phyloP scores from a whole-genome alignment of 2,329 filamentous ascomycete species.

The Plectosphaerella cucumerina region DNA sequence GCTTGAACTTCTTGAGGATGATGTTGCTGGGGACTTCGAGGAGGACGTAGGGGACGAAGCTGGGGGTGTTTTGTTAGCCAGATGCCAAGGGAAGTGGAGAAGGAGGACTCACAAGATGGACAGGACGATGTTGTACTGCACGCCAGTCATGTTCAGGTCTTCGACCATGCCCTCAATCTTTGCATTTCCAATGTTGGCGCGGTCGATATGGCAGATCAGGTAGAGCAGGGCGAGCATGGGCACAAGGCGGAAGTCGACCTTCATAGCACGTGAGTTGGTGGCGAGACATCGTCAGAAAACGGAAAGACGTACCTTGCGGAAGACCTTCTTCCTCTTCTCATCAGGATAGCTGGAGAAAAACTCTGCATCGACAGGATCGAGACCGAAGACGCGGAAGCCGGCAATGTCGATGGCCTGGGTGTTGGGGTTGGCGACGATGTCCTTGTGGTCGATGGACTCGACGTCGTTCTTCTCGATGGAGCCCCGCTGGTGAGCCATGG shows the following conservation, averaged over 20 bases:
- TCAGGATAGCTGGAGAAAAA: conserved; percentile 21
- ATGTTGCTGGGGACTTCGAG: conserved; percentile 61
- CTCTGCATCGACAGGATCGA: conserved; percentile 22
- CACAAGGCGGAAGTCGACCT: conserved; percentile 16
- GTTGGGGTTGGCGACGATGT: conserved; percentile 9
- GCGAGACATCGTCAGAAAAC: background rate
- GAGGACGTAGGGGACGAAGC: conserved; percentile 45
- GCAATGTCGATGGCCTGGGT: conserved; percentile 19
- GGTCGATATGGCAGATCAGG: conserved; percentile 52
- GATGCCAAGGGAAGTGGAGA: background rate
- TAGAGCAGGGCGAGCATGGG: conserved; percentile 55
- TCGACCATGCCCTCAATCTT: conserved; percentile 37
- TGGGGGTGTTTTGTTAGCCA: background rate
- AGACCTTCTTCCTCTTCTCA: conserved; percentile 17
- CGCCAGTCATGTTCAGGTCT: conserved; percentile 41
- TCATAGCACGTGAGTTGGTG: background rate
- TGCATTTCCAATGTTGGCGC: conserved; percentile 46
- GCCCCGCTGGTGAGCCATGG: conserved; percentile 3
- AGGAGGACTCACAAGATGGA: conserved; percentile 58
- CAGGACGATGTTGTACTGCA: conserved; percentile 53
- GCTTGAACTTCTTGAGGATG: conserved; percentile 54
- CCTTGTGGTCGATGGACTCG: conserved; percentile 5
- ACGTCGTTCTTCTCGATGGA: conserved; percentile 10
- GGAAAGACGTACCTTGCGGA: conserved; percentile 12
- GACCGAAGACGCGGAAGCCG: conserved; percentile 22